phyloP scores from a whole-genome alignment of 2,329 filamentous ascomycete species.

The Trichophyton simii region DNA sequence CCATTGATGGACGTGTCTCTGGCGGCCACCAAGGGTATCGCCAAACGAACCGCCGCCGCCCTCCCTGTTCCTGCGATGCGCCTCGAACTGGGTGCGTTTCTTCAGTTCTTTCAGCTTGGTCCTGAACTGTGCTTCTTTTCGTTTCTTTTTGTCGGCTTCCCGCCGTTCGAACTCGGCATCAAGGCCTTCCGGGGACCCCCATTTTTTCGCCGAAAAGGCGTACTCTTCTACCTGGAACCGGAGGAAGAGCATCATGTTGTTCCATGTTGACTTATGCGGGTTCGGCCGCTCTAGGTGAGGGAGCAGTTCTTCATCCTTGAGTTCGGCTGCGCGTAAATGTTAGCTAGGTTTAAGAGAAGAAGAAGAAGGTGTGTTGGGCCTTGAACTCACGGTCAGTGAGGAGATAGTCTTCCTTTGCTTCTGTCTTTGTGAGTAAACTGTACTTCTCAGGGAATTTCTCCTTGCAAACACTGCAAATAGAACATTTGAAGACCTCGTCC shows the following conservation, averaged over 20 bases:
- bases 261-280: conserved; percentile 90
- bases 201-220: conserved; percentile 68
- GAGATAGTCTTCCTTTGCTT: conserved; percentile 88
- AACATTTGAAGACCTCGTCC: conserved; percentile 68
- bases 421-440: conserved; percentile 88
- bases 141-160: conserved; percentile 63
- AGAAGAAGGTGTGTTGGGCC: background rate
- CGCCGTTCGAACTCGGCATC: conserved; percentile 80
- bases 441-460: conserved; percentile 86
- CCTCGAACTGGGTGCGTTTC: conserved; percentile 82
- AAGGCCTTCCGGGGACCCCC: conserved; percentile 73
- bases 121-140: conserved; percentile 86
- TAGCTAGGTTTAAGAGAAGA: background rate
- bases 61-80: conserved; percentile 61
- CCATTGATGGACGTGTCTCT: conserved; percentile 84
- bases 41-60: conserved; percentile 53
- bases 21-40: conserved; percentile 54
- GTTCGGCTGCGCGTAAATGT: conserved; percentile 49
- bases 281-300: conserved; percentile 84
- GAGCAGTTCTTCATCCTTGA: conserved; percentile 75
- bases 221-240: conserved; percentile 92
- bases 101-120: conserved; percentile 81
- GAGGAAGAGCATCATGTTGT: conserved; percentile 97
- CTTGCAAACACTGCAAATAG: conserved; percentile 74
- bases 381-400: conserved; percentile 65